Base-by-base conservation (phyloP, 495 filamentous ascomycete species). In the Tuber microsphaerosporum region DNA sequence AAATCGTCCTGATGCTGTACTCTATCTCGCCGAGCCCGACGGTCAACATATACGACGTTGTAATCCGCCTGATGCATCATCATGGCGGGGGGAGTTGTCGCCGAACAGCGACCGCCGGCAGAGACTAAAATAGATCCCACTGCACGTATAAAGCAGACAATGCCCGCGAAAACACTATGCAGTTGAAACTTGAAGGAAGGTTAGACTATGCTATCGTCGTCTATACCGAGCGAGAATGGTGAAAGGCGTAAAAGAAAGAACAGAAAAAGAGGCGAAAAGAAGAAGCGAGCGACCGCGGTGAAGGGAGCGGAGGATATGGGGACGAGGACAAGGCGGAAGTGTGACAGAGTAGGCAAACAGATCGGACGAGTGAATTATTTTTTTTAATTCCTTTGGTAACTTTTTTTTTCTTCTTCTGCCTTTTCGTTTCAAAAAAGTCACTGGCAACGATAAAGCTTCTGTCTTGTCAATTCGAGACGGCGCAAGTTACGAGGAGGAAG, bases 11-110 rank as follows among this genome's bases (percentile, higher is more conserved):
- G 10, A 76, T 80, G 42, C 78, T 80, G 81, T 72, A 76, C 80
- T 79, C 90, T 86, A 77, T 93, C 90, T 77, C 89, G 86, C 76
- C 85, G 85, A 73, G 92, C 88, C 72, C 89, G 88, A 82, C 90
- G 90, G 85, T 95, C 92, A 75, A 95, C 92, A 83, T 94, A 95
- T 78, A 95, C 90, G 75, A 92, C 89, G 85, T 92, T 90, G 85
- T 91, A 94, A 76, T 79, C 77, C 65, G 73, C 65, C 70, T 76
- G 76, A 69, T 79, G 73, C 76, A 79, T 75, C 61, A 73, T 69
- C 76, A 79, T 79, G 26, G 51, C 48, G 77, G 72, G 43, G 69
- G 44, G 74, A 41, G 74, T 76, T 76, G 76, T 73, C 76, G 46
- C 72, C 71, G 56, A 74, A 65, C 34, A 75, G 71, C 69, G 72